Conservation (phyloP, 345 rosid species). For the Boechera stricta region DNA sequence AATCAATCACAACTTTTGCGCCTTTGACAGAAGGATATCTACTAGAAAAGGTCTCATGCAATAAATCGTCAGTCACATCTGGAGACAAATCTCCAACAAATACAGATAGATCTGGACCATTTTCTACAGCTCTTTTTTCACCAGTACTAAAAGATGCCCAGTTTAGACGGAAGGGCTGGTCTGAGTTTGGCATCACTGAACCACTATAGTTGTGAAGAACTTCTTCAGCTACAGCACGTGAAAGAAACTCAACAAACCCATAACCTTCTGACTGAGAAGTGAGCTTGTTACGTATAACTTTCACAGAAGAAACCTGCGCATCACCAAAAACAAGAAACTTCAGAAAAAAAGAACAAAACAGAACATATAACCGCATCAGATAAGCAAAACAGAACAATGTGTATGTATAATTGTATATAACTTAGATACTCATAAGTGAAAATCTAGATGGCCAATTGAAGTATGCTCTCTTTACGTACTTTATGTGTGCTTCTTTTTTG, state of each 20-base stretch:
- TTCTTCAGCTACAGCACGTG: conserved; percentile 82
- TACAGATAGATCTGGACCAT: conserved; percentile 79
- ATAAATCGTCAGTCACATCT: conserved; percentile 81
- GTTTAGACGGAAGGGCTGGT: conserved; percentile 89
- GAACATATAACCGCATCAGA: background rate
- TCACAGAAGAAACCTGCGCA: conserved; percentile 72
- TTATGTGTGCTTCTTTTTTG: background rate
- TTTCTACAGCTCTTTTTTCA: conserved; percentile 69
- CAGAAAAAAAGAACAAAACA: conserved; percentile 9
- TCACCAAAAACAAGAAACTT: conserved; percentile 22
- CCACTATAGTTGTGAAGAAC: conserved; percentile 83
- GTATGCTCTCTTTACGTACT: conserved; percentile 7
- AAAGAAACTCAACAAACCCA: conserved; percentile 85
- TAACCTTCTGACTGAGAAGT: conserved; percentile 91
- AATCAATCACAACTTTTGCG: conserved; percentile 91
- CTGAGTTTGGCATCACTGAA: conserved; percentile 82
- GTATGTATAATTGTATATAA: background rate
- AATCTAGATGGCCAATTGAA: background rate
- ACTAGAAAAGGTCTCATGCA: conserved; percentile 57
- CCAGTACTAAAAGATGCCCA: conserved; percentile 92
- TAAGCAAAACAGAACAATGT: background rate
- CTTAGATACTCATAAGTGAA: background rate
- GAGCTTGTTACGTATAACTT: conserved; percentile 91
- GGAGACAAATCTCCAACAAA: conserved; percentile 97
- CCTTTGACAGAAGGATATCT: conserved; percentile 85